Base-by-base conservation (phyloP, 1,139 yeast species). In the Yamadazyma friedrichii region DNA sequence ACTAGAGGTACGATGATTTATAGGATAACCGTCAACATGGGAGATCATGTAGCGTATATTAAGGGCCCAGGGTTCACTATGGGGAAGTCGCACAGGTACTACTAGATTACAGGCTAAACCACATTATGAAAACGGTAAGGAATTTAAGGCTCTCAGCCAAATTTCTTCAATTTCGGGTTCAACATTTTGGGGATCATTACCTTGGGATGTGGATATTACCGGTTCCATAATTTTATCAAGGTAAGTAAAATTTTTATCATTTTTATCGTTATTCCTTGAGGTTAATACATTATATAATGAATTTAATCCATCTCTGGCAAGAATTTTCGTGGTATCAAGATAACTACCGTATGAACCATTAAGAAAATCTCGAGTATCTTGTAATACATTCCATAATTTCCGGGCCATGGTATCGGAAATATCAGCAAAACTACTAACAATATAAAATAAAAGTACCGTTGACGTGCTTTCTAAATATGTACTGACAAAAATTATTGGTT, bases 341-440 rank as follows among this genome's bases (percentile, higher is more conserved):
- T 47, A 47, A 31, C 45, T 42, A 3, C 49, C 49, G 33, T 46
- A 44, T 4, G 48, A 47, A 2, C 50, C 49, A 44, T 45, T 45
- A 17, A 47, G 43, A 31, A 46, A 47, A 26, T 27, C 33, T 28
- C 41, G 40, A 11, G 48, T 46, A 27, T 39, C 47, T 31, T 45
- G 47, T 31, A 47, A 35, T 2, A 42, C 43, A 15, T 39, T 22
- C 50, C 50, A 47, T 17, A 47, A 42, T 15, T 42, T 39, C 32
- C 44, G 32, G 16, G 48, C 49, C 33, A 42, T 36, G 2, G 39
- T 15, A 22, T 47, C 50, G 1, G 47, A 33, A 6, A 47, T 47
- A 26, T 35, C 36, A 22, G 36, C 35, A 9, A 35, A 31, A 38
- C 41, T 31, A 22, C 45, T 47, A 17, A 42, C 41, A 5, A 47